Conservation (phyloP, 768 basidiomycete species). For the Strobilomyces echinocephalus region DNA sequence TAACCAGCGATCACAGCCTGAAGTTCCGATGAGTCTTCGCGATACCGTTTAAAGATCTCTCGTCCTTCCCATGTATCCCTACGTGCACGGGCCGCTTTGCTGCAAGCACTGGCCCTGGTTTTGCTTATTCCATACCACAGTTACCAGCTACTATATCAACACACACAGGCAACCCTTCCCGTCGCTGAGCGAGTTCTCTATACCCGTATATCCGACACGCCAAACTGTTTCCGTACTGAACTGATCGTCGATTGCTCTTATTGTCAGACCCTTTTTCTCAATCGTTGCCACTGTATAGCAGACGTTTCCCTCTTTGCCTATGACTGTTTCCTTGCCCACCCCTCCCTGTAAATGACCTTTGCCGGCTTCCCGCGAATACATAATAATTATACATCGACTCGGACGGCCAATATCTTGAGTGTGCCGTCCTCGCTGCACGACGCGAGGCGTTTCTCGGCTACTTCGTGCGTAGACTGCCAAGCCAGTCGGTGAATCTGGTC, state of each 20-base stretch:
- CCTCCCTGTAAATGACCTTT: slow-evolving; percentile 27
- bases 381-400: slow-evolving; percentile 43
- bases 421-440: slow-evolving; percentile 93
- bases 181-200: slow-evolving; percentile 44
- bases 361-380: slow-evolving; percentile 21
- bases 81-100: slow-evolving; percentile 46
- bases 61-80: slow-evolving; percentile 73
- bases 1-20: slow-evolving; percentile 51
- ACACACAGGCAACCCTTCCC: slow-evolving; percentile 36
- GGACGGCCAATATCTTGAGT: slow-evolving; percentile 70
- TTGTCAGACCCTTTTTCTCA: slow-evolving; percentile 36
- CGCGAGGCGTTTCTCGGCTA: slow-evolving; percentile 53
- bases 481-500: slow-evolving; percentile 74
- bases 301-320: slow-evolving; percentile 23
- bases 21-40: slow-evolving; percentile 87
- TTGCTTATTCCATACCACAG: slow-evolving; percentile 34
- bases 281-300: slow-evolving; percentile 67
- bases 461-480: slow-evolving; percentile 57
- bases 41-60: slow-evolving; percentile 68
- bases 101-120: slow-evolving; percentile 29
- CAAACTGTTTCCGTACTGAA: slow-evolving; percentile 63
- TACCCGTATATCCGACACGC: slow-evolving; percentile 65
- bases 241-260: slow-evolving; percentile 32
- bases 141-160: slow-evolving; percentile 48
- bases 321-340: slow-evolving; percentile 21